These are phyloP conservation scores for Cryomyces minteri DNA, from an alignment of 495 filamentous ascomycete species.

Conservation along the genomic window DNA sequence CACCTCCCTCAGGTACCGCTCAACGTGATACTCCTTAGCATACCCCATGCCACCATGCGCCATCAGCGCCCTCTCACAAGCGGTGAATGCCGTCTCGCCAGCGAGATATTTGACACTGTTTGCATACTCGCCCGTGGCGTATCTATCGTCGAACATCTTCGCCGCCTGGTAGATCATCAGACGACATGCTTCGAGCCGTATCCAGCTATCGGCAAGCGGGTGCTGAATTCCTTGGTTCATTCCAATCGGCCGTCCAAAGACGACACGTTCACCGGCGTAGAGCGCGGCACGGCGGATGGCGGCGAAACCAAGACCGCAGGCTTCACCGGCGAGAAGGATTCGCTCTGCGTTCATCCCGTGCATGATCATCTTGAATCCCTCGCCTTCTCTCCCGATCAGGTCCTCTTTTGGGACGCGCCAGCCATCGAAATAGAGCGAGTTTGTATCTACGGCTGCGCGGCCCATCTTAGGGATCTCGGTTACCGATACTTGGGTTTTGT, in stretches of 20 bases:
- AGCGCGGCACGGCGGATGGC: conserved; percentile 11
- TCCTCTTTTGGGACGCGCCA: conserved; percentile 11
- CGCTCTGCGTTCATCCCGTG: conserved; percentile 18
- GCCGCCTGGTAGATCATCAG: conserved; percentile 16
- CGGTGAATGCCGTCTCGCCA: conserved; percentile 12
- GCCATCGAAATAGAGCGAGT: conserved; percentile 13
- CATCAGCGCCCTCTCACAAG: conserved; percentile 14
- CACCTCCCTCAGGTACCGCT: conserved; percentile 14
- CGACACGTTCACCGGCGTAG: conserved; percentile 13
- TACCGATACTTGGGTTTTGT: conserved; percentile 7
- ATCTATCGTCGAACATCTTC: conserved; percentile 14
- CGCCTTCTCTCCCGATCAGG: conserved; percentile 13
- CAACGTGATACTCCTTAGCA: conserved; percentile 16
- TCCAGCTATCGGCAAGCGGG: conserved; percentile 13
- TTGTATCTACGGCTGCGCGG: conserved; percentile 13
- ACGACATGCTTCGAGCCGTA: conserved; percentile 10
- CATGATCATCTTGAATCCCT: conserved; percentile 16
- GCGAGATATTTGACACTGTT: conserved; percentile 16
- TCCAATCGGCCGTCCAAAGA: conserved; percentile 15
- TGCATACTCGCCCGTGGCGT: conserved; percentile 13
- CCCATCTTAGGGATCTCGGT: conserved; percentile 17
- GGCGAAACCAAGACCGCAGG: conserved; percentile 12
- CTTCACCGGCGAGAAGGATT: conserved; percentile 13
- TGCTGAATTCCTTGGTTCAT: conserved; percentile 14
- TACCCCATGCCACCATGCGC: conserved; percentile 16